Conservation (phyloP, 768 basidiomycete species). For the Epithele typhae region DNA sequence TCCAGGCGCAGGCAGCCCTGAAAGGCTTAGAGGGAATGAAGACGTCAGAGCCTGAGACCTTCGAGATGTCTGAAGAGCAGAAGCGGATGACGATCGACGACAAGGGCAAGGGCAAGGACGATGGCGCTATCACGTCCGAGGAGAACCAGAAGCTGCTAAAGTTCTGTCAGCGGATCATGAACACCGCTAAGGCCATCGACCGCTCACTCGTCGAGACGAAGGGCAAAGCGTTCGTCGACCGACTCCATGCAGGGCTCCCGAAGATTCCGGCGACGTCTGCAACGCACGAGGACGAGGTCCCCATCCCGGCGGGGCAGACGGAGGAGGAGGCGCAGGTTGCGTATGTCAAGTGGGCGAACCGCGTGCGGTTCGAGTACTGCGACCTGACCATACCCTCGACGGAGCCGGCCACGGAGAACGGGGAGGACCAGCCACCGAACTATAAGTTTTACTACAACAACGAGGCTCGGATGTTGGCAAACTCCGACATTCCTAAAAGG, state of each 20-base stretch:
- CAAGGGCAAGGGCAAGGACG: conserved; percentile 66
- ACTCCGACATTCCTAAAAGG: conserved; percentile 85
- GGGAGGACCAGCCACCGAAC: conserved; percentile 55
- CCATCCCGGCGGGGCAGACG: conserved; percentile 49
- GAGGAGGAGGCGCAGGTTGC: conserved; percentile 64
- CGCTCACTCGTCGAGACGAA: conserved; percentile 85
- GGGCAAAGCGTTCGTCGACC: conserved; percentile 79
- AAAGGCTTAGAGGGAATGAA: conserved; percentile 77
- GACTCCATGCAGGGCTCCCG: conserved; percentile 72
- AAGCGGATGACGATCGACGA: conserved; percentile 73
- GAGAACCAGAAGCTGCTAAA: conserved; percentile 73
- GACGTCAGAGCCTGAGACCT: conserved; percentile 35
- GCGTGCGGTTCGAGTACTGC: conserved; percentile 86
- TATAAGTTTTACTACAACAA: conserved; percentile 82
- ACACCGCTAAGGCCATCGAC: conserved; percentile 83
- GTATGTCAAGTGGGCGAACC: conserved; percentile 83
- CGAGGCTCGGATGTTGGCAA: conserved; percentile 80
- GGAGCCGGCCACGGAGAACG: conserved; percentile 23
- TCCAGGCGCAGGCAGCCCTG: conserved; percentile 89
- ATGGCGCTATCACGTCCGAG: conserved; percentile 44
- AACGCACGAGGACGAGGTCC: conserved; percentile 24
- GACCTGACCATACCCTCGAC: conserved; percentile 58
- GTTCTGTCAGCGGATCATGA: conserved; percentile 84
- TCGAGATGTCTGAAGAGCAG: conserved; percentile 84
- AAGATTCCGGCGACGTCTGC: conserved; percentile 43